These are phyloP conservation scores for Protomyces inouyei DNA, from an alignment of 1,139 yeast species.

Conservation along the genomic window DNA sequence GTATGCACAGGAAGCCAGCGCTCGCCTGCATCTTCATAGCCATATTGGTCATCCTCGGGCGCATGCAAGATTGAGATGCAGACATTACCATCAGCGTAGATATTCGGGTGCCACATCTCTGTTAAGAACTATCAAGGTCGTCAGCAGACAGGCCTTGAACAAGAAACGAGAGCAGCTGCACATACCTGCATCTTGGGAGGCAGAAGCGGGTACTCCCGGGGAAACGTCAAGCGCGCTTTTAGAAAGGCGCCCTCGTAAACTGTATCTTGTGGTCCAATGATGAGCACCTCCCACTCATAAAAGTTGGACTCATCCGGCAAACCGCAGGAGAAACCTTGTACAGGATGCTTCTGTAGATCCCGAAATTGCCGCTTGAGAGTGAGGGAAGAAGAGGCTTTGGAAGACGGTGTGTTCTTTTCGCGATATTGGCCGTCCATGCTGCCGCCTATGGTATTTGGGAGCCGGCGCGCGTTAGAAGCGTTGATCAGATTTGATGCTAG, in stretches of 20 bases:
- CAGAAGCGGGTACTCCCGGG: conserved; percentile 34
- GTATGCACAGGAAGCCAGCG: conserved; percentile 36
- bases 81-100: conserved; percentile 34
- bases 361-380: conserved; percentile 15
- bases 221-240: conserved; percentile 34
- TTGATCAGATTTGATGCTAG: too few species aligned
- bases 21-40: conserved; percentile 36
- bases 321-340: conserved; percentile 35
- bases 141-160: neutral
- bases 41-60: conserved; percentile 36
- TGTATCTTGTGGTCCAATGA: conserved; percentile 36
- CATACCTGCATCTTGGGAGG: conserved; percentile 35
- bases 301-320: conserved; percentile 34
- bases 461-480: too few species aligned
- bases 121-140: conserved; percentile 30
- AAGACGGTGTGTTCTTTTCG: conserved; percentile 15
- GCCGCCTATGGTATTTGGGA: neutral
- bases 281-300: conserved; percentile 35
- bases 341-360: conserved; percentile 30
- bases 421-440: neutral
- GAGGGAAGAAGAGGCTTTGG: conserved; percentile 16
- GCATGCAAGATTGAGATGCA: conserved; percentile 36
- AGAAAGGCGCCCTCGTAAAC: conserved; percentile 36
- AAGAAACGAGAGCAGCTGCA: neutral
- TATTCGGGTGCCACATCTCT: conserved; percentile 36